These are phyloP conservation scores for Diplodia mutila DNA, from an alignment of 2,329 filamentous ascomycete species.

Conservation along the genomic window DNA sequence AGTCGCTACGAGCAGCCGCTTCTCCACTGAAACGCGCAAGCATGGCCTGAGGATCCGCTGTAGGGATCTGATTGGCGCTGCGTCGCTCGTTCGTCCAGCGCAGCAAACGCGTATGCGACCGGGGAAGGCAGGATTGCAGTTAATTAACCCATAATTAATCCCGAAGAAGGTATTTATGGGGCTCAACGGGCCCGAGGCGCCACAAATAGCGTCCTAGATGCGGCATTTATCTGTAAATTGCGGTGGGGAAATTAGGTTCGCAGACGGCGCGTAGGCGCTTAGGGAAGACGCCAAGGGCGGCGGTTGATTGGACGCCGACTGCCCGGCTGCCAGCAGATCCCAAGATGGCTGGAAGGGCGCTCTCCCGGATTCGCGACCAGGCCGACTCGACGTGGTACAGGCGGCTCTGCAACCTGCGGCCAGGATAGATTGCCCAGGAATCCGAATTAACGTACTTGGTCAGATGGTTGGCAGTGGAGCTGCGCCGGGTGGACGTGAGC, in stretches of 20 bases:
- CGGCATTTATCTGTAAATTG: conserved; percentile 18
- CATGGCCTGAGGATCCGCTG: conserved; percentile 6
- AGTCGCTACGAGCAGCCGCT: conserved; percentile 3
- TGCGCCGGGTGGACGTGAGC: neutral
- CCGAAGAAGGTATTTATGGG: neutral
- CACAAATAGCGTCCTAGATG: conserved; percentile 1
- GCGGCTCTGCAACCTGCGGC: conserved; percentile 19
- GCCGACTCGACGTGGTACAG: conserved; percentile 14
- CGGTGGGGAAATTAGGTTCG: conserved; percentile 11
- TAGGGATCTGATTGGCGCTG: conserved; percentile 4
- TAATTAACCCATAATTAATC: conserved; percentile 2
- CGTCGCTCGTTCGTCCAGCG: conserved; percentile 2
- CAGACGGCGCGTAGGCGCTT: neutral
- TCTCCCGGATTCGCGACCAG: conserved; percentile 14
- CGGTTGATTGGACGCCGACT: conserved; percentile 4
- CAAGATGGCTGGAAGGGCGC: conserved; percentile 9
- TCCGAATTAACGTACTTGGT: too few species aligned
- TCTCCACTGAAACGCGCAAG: conserved; percentile 20
- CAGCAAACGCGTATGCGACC: neutral
- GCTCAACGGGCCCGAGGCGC: neutral
- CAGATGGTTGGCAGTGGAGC: neutral
- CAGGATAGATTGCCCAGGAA: too few species aligned
- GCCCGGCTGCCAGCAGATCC: neutral
- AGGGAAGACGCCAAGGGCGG: neutral
- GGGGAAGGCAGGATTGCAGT: neutral